Conservation (phyloP, 805 yeast genomes). For the Candida taoyuanica region DNA sequence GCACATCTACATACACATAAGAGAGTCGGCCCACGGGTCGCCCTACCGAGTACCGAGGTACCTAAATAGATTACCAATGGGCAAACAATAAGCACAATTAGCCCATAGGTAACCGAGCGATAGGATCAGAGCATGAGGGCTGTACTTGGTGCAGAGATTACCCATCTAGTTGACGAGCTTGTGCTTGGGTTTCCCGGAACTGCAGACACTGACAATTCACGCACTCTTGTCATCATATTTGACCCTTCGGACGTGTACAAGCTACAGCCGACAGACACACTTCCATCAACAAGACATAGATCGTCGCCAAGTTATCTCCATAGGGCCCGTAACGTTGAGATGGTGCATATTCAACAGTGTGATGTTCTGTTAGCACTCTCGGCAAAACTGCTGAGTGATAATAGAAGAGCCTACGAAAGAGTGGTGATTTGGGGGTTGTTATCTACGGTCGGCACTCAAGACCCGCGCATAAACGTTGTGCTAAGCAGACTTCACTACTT, state of each 20-base stretch:
- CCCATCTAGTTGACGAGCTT: conserved; percentile 3
- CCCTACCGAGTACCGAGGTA: too few species aligned
- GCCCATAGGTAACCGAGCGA: too few species aligned
- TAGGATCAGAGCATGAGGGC: conserved; percentile 4
- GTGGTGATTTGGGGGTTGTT: conserved; percentile 11
- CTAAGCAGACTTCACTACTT: conserved; percentile 6
- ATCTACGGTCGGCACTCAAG: not conserved
- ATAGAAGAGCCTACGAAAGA: not conserved
- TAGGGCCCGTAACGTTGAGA: not conserved
- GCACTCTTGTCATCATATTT: conserved; percentile 6
- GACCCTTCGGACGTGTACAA: conserved; percentile 2
- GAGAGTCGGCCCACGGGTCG: too few species aligned
- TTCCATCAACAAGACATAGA: conserved; percentile 7
- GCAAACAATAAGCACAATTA: too few species aligned
- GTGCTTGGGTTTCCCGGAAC: too few species aligned
- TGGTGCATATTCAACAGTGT: conserved; percentile 4
- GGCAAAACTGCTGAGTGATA: not conserved
- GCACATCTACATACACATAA: too few species aligned
- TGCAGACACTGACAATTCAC: not conserved
- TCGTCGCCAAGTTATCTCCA: conserved; percentile 13
- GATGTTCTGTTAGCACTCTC: conserved; percentile 6
- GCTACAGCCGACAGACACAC: conserved; percentile 5
- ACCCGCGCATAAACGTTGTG: conserved; percentile 2
- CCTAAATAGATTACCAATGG: too few species aligned
- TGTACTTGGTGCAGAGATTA: not conserved